Base-by-base conservation (phyloP, 2,329 filamentous ascomycete genomes). In the Botrytis tulipae region DNA sequence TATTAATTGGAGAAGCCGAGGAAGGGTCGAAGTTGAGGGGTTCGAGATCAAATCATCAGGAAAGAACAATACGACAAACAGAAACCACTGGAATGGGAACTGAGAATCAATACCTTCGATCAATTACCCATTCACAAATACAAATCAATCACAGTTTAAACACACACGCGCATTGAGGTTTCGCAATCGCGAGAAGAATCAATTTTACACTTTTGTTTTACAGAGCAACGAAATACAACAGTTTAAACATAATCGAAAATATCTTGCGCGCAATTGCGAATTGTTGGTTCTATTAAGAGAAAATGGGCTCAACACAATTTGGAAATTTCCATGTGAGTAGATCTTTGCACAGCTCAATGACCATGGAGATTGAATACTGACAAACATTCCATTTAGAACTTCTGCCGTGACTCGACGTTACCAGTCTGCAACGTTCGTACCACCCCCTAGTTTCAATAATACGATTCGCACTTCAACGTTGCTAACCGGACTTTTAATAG, bases 401-500 rank as follows among this genome's bases (percentile, higher is more conserved):
- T 96, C 82, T 96, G 93, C 87, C 91, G 89, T 82, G 92, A 95
- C 84, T 93, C 93, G 79, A 95, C 92, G 73, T 86, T 95, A 79
- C 93, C 93, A 72, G 86, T 95, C 79, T 96, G 93, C 86, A 95
- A 95, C 87, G 92, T 95, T 87, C 80, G 91, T 88, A 57, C 77
- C 29, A 75, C 70, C 59, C 57, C 68, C 63, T 48, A 42, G 37
- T 61, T 62, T 72, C 60, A 68, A 25, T n/a, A 6, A 44, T 60
- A 66, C 57, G 59, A 59, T 61, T 70, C 71, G 44, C 57, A 32
- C 70, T 70, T 54, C 40, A 63, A 59, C 51, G 62, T 66, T 74
- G 54, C 75, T 78, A 76, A 78, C 42, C 35, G 22, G 44, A 51
- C n/a, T 68, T 57, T 37, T 42, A 57, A 75, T 65, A 94, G 91